Evolutionary conservation across 2,329 filamentous ascomycete species (phyloP).

Genomic region (Westerdykella aurantiaca): DNA sequence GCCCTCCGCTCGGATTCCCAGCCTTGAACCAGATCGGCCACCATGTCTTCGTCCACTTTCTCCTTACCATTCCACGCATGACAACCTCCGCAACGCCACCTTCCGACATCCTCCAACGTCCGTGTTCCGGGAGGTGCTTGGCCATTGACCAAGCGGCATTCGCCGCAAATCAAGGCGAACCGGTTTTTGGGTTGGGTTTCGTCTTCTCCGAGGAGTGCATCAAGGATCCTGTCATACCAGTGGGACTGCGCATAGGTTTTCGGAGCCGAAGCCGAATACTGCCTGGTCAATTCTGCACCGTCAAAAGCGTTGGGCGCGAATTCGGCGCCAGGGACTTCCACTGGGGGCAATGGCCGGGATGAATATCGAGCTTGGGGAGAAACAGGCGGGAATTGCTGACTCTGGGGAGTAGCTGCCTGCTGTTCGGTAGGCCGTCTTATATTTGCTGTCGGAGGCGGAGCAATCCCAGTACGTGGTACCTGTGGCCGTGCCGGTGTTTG

Average conservation of each 20-base stretch:
- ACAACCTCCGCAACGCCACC: conserved; percentile 87
- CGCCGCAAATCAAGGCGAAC: conserved; percentile 74
- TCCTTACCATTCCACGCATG: conserved; percentile 74
- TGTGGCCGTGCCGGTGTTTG: conserved; percentile 23
- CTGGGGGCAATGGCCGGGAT: conserved; percentile 8
- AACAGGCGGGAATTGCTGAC: conserved; percentile 9
- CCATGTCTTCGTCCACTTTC: conserved; percentile 66
- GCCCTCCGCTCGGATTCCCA: conserved; percentile 51
- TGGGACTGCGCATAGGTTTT: conserved; percentile 46
- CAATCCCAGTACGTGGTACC: conserved; percentile 47
- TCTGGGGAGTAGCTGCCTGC: conserved; percentile 28
- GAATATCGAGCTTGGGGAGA: conserved; percentile 15
- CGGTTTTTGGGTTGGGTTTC: conserved; percentile 89
- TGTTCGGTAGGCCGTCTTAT: conserved; percentile 42
- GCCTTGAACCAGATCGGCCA: conserved; percentile 20
- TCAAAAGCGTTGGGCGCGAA: conserved; percentile 69
- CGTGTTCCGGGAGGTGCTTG: conserved; percentile 86
- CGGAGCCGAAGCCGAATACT: conserved; percentile 34
- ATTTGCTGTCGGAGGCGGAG: conserved; percentile 61
- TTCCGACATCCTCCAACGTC: conserved; percentile 69
- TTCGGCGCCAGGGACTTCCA: conserved; percentile 46
- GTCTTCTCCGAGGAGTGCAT: conserved; percentile 88
- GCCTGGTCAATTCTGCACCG: conserved; percentile 19
- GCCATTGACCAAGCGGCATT: conserved; percentile 86
- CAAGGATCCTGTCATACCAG: conserved; percentile 94